Conservation (phyloP, 345 rosid species). For the Psidium guajava region DNA sequence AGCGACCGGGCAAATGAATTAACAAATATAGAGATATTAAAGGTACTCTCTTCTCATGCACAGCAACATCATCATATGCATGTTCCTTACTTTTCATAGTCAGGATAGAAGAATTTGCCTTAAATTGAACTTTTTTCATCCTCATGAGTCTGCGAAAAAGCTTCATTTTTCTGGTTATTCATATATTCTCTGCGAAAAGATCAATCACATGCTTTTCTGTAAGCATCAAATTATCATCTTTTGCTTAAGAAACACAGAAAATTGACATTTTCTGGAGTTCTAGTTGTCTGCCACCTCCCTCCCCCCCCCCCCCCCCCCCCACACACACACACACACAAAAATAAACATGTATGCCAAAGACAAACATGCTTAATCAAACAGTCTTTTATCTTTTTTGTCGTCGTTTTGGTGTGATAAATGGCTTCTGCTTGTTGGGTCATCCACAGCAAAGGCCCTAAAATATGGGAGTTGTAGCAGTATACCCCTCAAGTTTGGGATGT, state of each 20-base stretch:
- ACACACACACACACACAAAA: not conserved
- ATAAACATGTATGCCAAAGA: not conserved
- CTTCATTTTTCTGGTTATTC: not conserved
- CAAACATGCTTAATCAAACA: not conserved
- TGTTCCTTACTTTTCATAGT: not conserved
- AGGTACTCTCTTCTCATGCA: constrained; percentile 32
- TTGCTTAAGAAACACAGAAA: not conserved
- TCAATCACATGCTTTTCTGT: not conserved
- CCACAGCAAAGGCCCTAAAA: not conserved
- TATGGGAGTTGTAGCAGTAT: not conserved
- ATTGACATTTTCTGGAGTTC: not conserved
- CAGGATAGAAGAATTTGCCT: not conserved
- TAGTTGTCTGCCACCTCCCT: not conserved
- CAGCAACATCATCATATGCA: not conserved
- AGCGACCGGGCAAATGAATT: constrained; percentile 86
- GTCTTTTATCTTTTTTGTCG: not conserved
- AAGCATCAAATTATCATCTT: not conserved
- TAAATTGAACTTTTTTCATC: not conserved
- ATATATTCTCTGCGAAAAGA: not conserved
- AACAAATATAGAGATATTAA: constrained; percentile 93
- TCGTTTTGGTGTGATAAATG: not conserved
- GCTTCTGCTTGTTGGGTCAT: not conserved
- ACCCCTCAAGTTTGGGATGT: not conserved
- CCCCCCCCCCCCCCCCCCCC: too few species aligned
- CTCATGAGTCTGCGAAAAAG: not conserved